Conservation (phyloP, 257 asterid species). For the Primulina tabacum region DNA sequence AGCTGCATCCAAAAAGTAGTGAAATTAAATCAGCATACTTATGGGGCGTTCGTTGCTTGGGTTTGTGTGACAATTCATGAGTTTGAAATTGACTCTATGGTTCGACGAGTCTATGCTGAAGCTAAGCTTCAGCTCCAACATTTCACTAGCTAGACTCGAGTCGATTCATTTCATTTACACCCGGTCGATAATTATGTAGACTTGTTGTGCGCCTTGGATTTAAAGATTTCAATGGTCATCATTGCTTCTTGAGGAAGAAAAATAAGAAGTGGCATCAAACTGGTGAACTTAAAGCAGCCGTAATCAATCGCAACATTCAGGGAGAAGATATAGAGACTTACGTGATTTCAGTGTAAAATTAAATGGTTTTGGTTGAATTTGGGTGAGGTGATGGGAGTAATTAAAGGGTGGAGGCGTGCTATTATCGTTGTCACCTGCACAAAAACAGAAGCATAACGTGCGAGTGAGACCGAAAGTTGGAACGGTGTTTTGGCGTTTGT, state of each 20-base stretch:
- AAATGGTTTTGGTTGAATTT: not conserved
- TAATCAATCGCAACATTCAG: not conserved
- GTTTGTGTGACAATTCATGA: no score
- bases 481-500: slow-evolving; percentile 31
- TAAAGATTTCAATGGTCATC: not conserved
- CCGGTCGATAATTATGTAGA: not conserved
- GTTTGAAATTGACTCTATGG: no score
- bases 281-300: not conserved
- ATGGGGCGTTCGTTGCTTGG: no score
- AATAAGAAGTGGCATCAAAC: no score
- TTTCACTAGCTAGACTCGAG: not conserved
- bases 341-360: slow-evolving; percentile 32
- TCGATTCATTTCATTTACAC: not conserved
- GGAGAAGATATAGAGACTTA: slow-evolving; percentile 6
- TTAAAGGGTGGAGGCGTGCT: slow-evolving; percentile 23
- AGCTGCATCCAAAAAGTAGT: no score
- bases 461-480: slow-evolving; percentile 22
- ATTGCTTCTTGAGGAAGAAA: not conserved
- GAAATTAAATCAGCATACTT: no score
- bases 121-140: no score
- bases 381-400: slow-evolving; percentile 24
- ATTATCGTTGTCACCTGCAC: not conserved
- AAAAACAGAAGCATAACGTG: not conserved
- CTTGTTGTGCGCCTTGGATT: not conserved
- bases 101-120: no score